These are phyloP conservation scores for Blastocystis sp. DNA, from an alignment of 352 stramenopile species.

Conservation along the genomic window DNA sequence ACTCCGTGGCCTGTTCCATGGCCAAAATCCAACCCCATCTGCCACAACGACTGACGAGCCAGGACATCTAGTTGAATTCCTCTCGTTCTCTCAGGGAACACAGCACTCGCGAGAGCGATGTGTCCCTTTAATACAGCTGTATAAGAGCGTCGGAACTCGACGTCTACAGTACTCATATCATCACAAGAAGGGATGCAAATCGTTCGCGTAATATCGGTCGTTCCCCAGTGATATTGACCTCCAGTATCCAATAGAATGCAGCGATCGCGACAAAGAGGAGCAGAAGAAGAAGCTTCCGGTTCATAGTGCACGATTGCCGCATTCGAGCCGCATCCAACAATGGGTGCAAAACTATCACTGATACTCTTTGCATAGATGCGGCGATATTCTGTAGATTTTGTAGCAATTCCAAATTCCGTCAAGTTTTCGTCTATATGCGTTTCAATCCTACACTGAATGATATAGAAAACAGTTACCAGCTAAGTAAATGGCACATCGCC, in stretches of 20 bases:
- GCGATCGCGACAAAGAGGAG: constrained; percentile 79
- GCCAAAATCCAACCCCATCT: constrained; percentile 86
- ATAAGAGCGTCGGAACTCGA: constrained; percentile 67
- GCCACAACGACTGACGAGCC: constrained; percentile 86
- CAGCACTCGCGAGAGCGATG: constrained; percentile 83
- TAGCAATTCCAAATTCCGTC: constrained; percentile 76
- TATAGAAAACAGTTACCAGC: constrained; percentile 76
- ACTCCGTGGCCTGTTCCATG: constrained; percentile 95
- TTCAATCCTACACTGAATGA: constrained; percentile 65
- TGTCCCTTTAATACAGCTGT: constrained; percentile 93
- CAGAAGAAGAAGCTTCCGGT: constrained; percentile 73
- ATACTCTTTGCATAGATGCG: constrained; percentile 75
- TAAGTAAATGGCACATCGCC: constrained; percentile 86
- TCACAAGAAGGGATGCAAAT: constrained; percentile 72
- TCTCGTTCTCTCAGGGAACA: constrained; percentile 73
- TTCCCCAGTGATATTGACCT: constrained; percentile 88
- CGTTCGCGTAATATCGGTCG: constrained; percentile 96
- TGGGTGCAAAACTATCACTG: constrained; percentile 92
- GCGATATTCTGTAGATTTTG: constrained; percentile 80
- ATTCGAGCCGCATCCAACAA: constrained; percentile 87
- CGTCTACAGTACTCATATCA: neutral
- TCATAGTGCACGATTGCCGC: constrained; percentile 81
- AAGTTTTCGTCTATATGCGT: constrained; percentile 67
- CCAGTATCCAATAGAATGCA: constrained; percentile 97
- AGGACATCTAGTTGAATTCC: constrained; percentile 81